Evolutionary conservation across 1,284 basidiomycete genomes (phyloP), one percentile per base, ranked within the genome.

Genomic region (Porodaedalea pini): DNA sequence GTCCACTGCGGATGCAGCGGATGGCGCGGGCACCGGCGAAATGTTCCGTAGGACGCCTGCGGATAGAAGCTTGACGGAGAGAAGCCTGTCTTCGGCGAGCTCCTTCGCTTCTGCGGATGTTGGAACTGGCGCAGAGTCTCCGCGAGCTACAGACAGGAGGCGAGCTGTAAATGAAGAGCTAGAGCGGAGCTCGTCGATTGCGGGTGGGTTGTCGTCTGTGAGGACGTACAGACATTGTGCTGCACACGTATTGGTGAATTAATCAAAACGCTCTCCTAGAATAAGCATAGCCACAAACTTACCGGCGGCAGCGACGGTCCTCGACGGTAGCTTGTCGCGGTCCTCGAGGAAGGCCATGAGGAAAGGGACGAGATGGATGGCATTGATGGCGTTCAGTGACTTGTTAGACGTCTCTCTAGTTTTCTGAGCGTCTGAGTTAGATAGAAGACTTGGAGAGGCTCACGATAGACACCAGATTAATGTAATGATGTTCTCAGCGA

Each of bases 391-490:
- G 65, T 83, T 86, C 64, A 95, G 76, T 3, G 92, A 91, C 73
- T 95, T 95, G 72, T 93, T 91, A 54, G 89, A 94, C 1, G 92
- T 93, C 77, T 94, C 91, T 69, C 91, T 91, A 77, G 70, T 63
- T 71, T 68, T 50, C 66, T 71, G 71, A 71, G 66, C 65, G 34
- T 54, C 21, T 25, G n/a, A 41, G 25, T 40, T 54, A 32, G 41
- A 39, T 5, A 29, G 13, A 21, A 51, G 13, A 31, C 8, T 51
- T 56, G 40, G 13, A 7, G 3, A 78, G n/a, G n/a, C 90, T 81
- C 73, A 94, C 92, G 90, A 90, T 59, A 98, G 78, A 72, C 92
- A 94, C 94, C 94, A 97, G 29, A 98, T 71, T 21, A 91, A 83
- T 7, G 91, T 93, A 62, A 96, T 88, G 27, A 95, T 82, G 70